Base-by-base conservation (phyloP, 208 protist species). In the Acanthamoeba healyi region DNA sequence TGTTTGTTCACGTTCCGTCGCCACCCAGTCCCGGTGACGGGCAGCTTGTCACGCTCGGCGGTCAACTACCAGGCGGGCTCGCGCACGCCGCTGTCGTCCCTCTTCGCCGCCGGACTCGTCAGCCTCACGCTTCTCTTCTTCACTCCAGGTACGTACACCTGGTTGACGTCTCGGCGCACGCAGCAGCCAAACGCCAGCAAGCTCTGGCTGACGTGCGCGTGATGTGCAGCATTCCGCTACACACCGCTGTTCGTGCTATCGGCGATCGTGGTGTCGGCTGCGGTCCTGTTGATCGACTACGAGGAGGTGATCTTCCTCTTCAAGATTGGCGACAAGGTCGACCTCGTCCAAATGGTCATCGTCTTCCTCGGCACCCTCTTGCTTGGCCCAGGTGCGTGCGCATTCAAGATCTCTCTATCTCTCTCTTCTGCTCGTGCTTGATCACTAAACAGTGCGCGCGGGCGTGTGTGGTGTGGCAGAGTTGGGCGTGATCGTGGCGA, bases 31-130 rank as follows among this genome's bases (percentile, higher is more conserved):
- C 81, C 81, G 54, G 81, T 89, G 44, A 44, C 81, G 0, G 81
- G 81, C 44, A 89, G 81, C 81, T n/a, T 89, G 22, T 89, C 81
- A 22, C 44, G 81, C 0, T 46, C 81, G 29, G 81, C 81, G 29
- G 81, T 89, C 34, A 89, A 89, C 26, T 89, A 29, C 19, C 51
- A 89, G 81, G 54, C 51, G 19, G 81, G 81, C 22, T 89, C 81
- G 17, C 81, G 81, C 12, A 32, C 81, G 38, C 81, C 81, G 6
- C 22, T 89, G 19, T 89, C 81, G 12, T 89, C 81, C 6, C 54
- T 56, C 81, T 2, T 89, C 19, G 26, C 81, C 24, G 81, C 81
- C 29, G n/a, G 44, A 0, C 44, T 89, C 34, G 34, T 89, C 49
- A 22, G 81, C 10, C n/a, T 89, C 49, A 89, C 81, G 0, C 81